Evolutionary conservation across 768 basidiomycete genomes (phyloP).

Genomic region (Boletus coccyginus): DNA sequence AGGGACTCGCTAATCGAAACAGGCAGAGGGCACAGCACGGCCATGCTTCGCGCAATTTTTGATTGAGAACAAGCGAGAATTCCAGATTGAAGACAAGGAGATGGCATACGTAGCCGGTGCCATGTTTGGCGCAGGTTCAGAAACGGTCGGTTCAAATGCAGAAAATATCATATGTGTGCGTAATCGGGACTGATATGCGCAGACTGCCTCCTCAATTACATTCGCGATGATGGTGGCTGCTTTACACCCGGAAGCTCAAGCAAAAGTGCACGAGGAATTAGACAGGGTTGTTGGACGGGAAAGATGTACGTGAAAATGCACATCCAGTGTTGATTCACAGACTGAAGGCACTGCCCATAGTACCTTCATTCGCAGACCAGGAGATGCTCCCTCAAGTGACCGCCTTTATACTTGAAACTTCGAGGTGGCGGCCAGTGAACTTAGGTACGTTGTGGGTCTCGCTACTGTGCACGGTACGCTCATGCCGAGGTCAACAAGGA

Average conservation of each 20-base stretch:
- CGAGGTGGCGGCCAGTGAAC: conserved; percentile 4
- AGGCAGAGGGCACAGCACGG: conserved; percentile 1
- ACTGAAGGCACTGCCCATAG: not conserved
- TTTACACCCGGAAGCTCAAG: conserved; percentile 3
- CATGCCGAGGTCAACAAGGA: not conserved
- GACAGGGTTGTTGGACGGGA: conserved; percentile 3
- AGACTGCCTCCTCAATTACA: conserved; percentile 10
- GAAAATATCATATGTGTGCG: not conserved
- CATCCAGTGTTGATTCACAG: too few relatives aligned
- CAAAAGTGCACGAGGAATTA: conserved; percentile 5
- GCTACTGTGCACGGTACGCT: not conserved
- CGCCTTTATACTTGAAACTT: conserved; percentile 1
- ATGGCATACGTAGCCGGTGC: conserved; percentile 6
- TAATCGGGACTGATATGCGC: not conserved
- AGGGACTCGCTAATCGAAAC: not conserved
- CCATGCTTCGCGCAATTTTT: conserved; percentile 6
- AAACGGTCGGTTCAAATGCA: not conserved
- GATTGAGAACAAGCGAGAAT: not conserved
- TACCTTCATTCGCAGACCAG: conserved; percentile 4
- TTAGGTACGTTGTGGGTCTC: not conserved
- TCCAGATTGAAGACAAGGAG: not conserved
- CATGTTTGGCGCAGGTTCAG: conserved; percentile 12
- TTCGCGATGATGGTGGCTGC: conserved; percentile 9
- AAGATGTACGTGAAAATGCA: conserved; percentile 1
- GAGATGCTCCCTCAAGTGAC: conserved; percentile 1